Percentiles rank a stretch among this genome's conserved stretches.
phyloP scores from a whole-genome alignment of 2,329 filamentous ascomycete species.

The Diaporthe nobilis region DNA sequence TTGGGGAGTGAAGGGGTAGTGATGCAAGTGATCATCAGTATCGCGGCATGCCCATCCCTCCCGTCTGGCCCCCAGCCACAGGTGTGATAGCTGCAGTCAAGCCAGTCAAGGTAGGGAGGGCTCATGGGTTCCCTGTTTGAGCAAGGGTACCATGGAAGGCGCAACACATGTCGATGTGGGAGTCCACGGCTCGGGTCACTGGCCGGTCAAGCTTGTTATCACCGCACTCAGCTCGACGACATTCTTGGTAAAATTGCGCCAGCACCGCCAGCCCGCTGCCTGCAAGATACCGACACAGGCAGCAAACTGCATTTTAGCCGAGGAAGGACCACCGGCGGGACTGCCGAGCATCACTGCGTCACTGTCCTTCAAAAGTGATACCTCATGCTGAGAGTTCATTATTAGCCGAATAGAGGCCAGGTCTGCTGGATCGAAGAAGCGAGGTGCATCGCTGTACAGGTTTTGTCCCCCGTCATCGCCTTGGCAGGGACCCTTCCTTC shows the following conservation, averaged over 20 bases:
- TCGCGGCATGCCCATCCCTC: conserved; percentile 10
- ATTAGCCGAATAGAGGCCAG: conserved; percentile 14
- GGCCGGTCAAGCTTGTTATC: conserved; percentile 7
- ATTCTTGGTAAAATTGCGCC: conserved; percentile 13
- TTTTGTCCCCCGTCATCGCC: not conserved
- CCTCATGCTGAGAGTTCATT: not conserved
- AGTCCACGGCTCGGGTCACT: not conserved
- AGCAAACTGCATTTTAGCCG: conserved; percentile 30
- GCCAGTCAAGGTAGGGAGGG: conserved; percentile 15
- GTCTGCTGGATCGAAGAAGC: conserved; percentile 10
- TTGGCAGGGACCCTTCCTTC: not conserved
- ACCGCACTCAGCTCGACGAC: conserved; percentile 20
- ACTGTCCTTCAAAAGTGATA: not conserved
- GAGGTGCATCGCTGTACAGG: conserved; percentile 10
- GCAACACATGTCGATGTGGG: conserved; percentile 3
- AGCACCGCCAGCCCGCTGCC: conserved; percentile 18
- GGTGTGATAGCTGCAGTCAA: conserved; percentile 19
- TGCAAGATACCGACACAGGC: conserved; percentile 12
- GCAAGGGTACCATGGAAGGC: conserved; percentile 6
- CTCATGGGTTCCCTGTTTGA: conserved; percentile 32
- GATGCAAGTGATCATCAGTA: conserved; percentile 28
- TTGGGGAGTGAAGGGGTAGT: not conserved
- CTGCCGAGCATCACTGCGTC: not conserved
- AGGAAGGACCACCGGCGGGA: conserved; percentile 12
- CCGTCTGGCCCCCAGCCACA: conserved; percentile 22